Conservation (phyloP, 1,139 yeast genomes). For the Magnusiomyces paraingens region DNA sequence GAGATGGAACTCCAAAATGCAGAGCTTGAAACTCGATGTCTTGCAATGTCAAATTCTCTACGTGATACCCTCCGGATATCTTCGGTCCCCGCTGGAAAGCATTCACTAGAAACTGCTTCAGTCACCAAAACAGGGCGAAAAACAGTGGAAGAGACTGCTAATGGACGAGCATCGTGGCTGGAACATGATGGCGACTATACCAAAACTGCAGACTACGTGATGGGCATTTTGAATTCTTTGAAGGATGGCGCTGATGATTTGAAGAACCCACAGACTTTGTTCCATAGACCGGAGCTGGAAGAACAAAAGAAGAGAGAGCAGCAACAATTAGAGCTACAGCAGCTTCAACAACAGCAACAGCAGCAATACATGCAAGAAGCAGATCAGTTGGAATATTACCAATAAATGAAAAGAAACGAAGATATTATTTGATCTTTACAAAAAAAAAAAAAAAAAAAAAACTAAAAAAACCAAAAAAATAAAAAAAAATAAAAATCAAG, state of each 20-base stretch:
- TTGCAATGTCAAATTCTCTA: conserved; percentile 20
- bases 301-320: background rate
- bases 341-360: too few species aligned
- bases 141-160: background rate
- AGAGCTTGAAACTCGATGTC: conserved; percentile 22
- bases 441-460: background rate
- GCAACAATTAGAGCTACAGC: background rate
- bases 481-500: background rate
- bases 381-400: background rate
- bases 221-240: conserved; percentile 10
- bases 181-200: conserved; percentile 1
- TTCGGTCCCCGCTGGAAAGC: background rate
- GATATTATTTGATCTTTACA: background rate
- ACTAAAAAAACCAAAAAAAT: background rate
- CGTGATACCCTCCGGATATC: conserved; percentile 15
- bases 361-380: too few species aligned
- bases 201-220: conserved; percentile 14
- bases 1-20: conserved; percentile 23
- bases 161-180: background rate
- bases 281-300: background rate
- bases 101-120: background rate
- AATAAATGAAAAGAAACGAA: background rate
- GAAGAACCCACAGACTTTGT: background rate
- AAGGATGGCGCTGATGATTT: background rate
- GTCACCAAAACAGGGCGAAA: background rate